Evolutionary conservation across 345 rosid species (phyloP), one percentile per base, ranked within the genome.

Genomic region (Brassica napus): DNA sequence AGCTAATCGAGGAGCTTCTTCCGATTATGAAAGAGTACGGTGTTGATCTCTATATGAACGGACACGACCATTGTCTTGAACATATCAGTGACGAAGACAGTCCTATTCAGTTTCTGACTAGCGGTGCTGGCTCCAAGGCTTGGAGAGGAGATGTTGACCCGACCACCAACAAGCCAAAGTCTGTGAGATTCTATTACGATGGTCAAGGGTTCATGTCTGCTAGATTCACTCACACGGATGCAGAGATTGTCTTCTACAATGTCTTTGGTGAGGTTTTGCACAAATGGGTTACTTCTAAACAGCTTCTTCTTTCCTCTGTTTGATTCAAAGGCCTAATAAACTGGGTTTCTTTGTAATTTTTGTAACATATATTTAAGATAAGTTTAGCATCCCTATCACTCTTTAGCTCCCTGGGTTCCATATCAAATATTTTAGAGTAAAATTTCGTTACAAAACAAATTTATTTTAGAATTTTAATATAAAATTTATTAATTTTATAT

Each of bases 61-160:
- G 94, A 5, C 94, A 90, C 26, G 91, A 90, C 39, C 92, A 90
- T 58, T 87, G 91, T 64, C 87, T 90, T 6, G 73, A 90, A 65
- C 92, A 84, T 47, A 87, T 90, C 12, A 80, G 83, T 63, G 87
- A 87, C 35, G 80, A 76, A 14, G 65, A 87, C 79, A 87, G 86
- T 64, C 83, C 81, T 0, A 82, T 87, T 12, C 89, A 84, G 71
- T 90, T 87, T 68, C 54, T 90, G 4, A 88, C 92, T 0, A 90
- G 94, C 18, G 92, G 94, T 14, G 94, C 94, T 65, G 91, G 92
- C 4, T 90, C 94, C 1, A 87, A 85, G 66, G 91, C 94, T 1
- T 90, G 94, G 89, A 86, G 92, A 68, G 89, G 92, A 24, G 89
- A 83, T 67, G 5, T 85, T 32, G 73, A 82, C 63, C 81, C 75